Evolutionary conservation across 352 stramenopile genomes (phyloP), one percentile per base, ranked within the genome.

Genomic region (Globisporangium carolinianum): DNA sequence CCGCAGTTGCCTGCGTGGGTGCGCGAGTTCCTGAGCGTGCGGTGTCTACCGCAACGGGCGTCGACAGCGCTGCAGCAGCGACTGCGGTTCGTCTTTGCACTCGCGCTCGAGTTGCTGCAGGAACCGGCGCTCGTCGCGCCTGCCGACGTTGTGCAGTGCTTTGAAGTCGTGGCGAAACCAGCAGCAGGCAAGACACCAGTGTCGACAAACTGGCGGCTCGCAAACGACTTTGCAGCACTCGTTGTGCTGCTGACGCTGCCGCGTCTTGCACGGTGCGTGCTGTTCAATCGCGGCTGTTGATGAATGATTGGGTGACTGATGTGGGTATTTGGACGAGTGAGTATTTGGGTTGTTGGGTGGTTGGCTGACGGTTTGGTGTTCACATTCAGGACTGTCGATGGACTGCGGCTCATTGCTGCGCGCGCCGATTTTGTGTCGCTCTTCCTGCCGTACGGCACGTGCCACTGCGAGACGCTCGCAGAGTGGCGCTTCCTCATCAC

Each of bases 401-500:
- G 76, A 8, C 66, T 94, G 37, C 69, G 62, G n/a, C 63, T 91
- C 47, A 77, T 94, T n/a, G 65, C 71, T 4, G 63, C 73, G 37
- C 67, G 70, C 8, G 48, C 67, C 1, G 63, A 76, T 39, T 86
- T 87, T 49, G 58, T 79, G 47, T 71, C 76, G 48, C 72, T 91
- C 32, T 86, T 92, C 51, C 64, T 94, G 37, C 78, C 82, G 43
- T 94, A 91, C 48, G 76, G 75, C 17, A 86, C 81, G 60, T 77
- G 57, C 63, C 89, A 79, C 65, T 91, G 80, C 62, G 61, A 58
- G 7, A 86, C 75, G 1, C 63, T 94, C 48, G 73, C 84, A 10
- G 82, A 94, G 57, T 94, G 84, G 84, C 71, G 74, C 32, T 85
- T 78, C 55, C 66, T 89, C 45, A 88, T 89, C 62, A 72, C 73